A percentile compares a stretch with the other conserved stretches of the same genome.
phyloP scores from a whole-genome alignment of 345 rosid genomes.

The Aurinia saxatilis region DNA sequence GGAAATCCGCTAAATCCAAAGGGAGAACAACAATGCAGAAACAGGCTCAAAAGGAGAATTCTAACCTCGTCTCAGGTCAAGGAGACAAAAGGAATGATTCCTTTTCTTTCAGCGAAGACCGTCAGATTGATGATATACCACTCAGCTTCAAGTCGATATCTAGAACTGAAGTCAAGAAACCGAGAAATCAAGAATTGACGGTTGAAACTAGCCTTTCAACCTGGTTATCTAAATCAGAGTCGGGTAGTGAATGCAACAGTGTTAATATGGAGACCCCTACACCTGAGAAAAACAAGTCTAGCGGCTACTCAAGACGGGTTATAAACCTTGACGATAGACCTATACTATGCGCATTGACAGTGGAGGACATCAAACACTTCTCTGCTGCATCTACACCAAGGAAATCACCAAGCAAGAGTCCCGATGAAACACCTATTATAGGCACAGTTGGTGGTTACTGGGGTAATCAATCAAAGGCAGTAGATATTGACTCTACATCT shows the following conservation, averaged over 20 bases:
- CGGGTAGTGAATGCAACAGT: slow-evolving; percentile 38
- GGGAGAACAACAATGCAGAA: slow-evolving; percentile 34
- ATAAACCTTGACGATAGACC: slow-evolving; percentile 73
- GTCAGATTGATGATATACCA: slow-evolving; percentile 27
- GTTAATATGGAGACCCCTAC: slow-evolving; percentile 12
- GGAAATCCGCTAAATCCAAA: slow-evolving; percentile 70
- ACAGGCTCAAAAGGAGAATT: slow-evolving; percentile 65
- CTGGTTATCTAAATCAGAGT: slow-evolving; percentile 64
- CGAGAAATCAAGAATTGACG: slow-evolving; percentile 35
- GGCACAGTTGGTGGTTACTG: slow-evolving; percentile 88
- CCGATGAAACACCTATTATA: slow-evolving; percentile 73
- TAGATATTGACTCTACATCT: slow-evolving; percentile 38
- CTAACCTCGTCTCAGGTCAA: slow-evolving; percentile 26
- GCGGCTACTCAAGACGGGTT: slow-evolving; percentile 39
- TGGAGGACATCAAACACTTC: slow-evolving; percentile 75
- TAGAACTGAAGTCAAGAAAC: slow-evolving; percentile 32
- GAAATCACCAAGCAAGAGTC: slow-evolving; percentile 76
- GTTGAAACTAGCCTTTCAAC: slow-evolving; percentile 93
- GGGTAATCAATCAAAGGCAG: slow-evolving; percentile 36
- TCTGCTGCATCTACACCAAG: slow-evolving; percentile 65
- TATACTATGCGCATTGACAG: slow-evolving; percentile 73
- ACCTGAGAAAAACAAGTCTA: slow-evolving; percentile 36
- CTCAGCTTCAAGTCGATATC: slow-evolving; percentile 38
- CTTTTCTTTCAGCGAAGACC: slow-evolving; percentile 30
- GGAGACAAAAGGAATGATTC: slow-evolving; percentile 27